Evolutionary conservation across 805 yeast genomes (phyloP), one percentile per base, ranked within the genome.

Genomic region (Grigorovia humatica): DNA sequence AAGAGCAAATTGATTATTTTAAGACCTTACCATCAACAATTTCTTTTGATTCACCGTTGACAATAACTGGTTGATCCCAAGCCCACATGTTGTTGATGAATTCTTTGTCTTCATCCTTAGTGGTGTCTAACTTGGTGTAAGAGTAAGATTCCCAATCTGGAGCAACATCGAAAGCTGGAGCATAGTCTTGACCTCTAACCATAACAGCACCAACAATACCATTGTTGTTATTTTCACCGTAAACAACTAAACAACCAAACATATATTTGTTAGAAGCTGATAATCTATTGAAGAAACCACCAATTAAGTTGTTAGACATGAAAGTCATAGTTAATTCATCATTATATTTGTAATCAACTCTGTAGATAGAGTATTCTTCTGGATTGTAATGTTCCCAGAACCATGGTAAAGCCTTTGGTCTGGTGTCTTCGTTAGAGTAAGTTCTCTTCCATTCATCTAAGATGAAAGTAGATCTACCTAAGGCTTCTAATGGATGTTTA

Each of bases 91-190:
- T 88, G 74, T 86, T 78, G 65, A 93, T 71, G 68, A 88, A 87
- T 59, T 77, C 86, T 75, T 79, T 84, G 79, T 79, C 87, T 70
- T 80, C 93, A 60, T 81, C 81, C 61, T 81, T 80, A 64, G 88
- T 65, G 55, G 85, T 78, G 69, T 91, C 97, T 69, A 91, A 79
- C 79, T 86, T 83, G 69, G 81, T 73, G 86, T 79, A 88, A 54
- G 70, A 69, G 77, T 88, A 91, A 50, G 96, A 88, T 77, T 91
- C 98, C 95, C 96, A 89, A 76, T 93, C 99, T 73, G 99, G 97
- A 68, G 98, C 99, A 72, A 93, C 98, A 59, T 91, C 86, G 69
- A 91, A 88, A 58, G 96, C 99, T 72, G 97, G 96, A 52, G 63
- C 79, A 69, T 64, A 74, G 56, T 91, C 96, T 74, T 91, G 88